Conservation (phyloP, 169 alveolate genomes). For the Cryptosporidium sp. region DNA sequence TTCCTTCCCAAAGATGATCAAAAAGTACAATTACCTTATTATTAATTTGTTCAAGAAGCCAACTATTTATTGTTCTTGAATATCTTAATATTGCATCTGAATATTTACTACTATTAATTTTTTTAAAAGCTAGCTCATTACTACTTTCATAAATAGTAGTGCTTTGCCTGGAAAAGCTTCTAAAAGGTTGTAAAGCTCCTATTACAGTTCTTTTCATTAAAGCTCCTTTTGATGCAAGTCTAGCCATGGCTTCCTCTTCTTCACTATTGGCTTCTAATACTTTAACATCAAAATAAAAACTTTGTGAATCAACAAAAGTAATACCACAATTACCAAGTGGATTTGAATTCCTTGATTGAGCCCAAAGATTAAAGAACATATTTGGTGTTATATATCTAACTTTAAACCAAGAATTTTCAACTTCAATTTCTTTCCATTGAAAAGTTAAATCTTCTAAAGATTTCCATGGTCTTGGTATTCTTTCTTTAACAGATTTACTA, state of each 20-base stretch:
- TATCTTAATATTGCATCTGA: slow-evolving; percentile 47
- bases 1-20: slow-evolving; percentile 74
- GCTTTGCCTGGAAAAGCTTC: slow-evolving; percentile 50
- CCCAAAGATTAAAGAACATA: slow-evolving; percentile 65
- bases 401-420: slow-evolving; percentile 27
- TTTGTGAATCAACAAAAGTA: slow-evolving; percentile 68
- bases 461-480: slow-evolving; percentile 63
- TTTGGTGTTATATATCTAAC: slow-evolving; percentile 68
- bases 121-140: slow-evolving; percentile 3
- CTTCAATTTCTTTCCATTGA: slow-evolving; percentile 40
- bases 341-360: slow-evolving; percentile 57
- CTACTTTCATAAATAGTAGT: slow-evolving; percentile 43
- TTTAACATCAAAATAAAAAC: slow-evolving; percentile 65
- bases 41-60: slow-evolving; percentile 66
- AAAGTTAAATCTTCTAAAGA: slow-evolving; percentile 38
- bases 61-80: slow-evolving; percentile 33
- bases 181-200: slow-evolving; percentile 69
- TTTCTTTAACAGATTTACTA: slow-evolving; percentile 35
- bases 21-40: slow-evolving; percentile 49
- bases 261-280: slow-evolving; percentile 57
- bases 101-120: background rate
- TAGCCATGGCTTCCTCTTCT: slow-evolving; percentile 66
- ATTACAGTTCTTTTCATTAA: slow-evolving; percentile 68
- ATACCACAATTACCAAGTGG: slow-evolving; percentile 72
- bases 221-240: slow-evolving; percentile 72